Evolutionary conservation across 306 rosid genomes (phyloP), one percentile per base, ranked within the genome.

Genomic region (Casuarina cunninghamiana): DNA sequence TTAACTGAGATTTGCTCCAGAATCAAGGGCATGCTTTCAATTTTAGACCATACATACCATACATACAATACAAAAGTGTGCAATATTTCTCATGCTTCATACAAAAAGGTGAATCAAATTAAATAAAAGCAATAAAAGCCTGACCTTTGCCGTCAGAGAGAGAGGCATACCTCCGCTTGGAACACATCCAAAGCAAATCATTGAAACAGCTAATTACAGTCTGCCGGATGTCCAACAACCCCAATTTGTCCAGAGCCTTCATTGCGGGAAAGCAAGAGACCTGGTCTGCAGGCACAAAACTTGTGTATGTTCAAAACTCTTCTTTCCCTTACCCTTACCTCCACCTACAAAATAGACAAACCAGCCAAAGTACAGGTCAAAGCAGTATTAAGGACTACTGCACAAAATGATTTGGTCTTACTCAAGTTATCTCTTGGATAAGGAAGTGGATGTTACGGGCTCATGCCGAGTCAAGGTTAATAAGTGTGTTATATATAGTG

Each of bases 151-250:
- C 39, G 57, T 19, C 15, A 45, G 51, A 61, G 63, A 77, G 79
- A 80, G 49, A 76, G 73, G 26, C 58, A 69, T 85, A 95, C 99
- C 97, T 95, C 97, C 21, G 99, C 97, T 62, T 92, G 89, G 88
- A 95, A 95, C 51, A 95, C 88, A 68, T 95, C 99, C 78, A 95
- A 84, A 77, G 99, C 99, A 77, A 95, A 95, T 38, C 99, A 79
- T 95, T 93, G 84, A 95, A 95, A 86, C 99, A 95, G 81, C 99
- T 95, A 67, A 95, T 93, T 46, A 95, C 99, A 68, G 99, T 97
- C 71, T 95, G 99, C 80, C 91, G 99, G 81, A 95, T 87, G 80
- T 95, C 99, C 86, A 95, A 77, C 86, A 95, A 77, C 58, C 99
- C 99, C 3, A 95, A 93, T 85, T 78, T 89, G 69, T 95, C 99